A percentile compares a stretch with the other conserved stretches of the same genome.
phyloP scores from a whole-genome alignment of 129 eudicot genomes.

The Sambucus nigra region DNA sequence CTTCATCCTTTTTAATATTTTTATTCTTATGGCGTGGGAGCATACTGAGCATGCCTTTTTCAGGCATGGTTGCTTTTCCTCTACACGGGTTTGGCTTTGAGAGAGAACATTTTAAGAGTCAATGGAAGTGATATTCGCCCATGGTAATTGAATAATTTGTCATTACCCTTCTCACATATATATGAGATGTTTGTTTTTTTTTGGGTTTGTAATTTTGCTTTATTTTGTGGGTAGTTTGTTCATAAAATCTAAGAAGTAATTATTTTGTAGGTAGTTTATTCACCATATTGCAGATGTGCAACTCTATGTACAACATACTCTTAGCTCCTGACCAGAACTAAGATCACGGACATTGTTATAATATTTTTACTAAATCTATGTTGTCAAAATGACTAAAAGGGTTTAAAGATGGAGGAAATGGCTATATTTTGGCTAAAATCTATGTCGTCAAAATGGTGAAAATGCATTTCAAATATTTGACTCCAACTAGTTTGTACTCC shows the following conservation, averaged over 20 bases:
- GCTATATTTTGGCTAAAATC: no score
- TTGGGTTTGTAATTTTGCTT: no score
- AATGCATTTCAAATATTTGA: no score
- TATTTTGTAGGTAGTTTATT: background rate
- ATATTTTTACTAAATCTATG: no score
- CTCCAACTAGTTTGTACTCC: no score
- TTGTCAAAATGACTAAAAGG: no score
- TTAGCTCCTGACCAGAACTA: background rate
- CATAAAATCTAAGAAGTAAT: no score
- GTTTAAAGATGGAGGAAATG: no score
- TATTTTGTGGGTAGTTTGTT: no score
- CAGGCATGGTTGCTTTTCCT: conserved; percentile 96
- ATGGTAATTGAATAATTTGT: conserved; percentile 37
- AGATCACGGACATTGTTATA: no score
- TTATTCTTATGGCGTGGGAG: background rate
- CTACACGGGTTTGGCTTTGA: conserved; percentile 82
- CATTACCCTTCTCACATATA: background rate
- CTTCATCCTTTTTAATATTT: conserved; percentile 6
- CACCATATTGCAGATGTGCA: background rate
- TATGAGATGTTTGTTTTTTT: no score
- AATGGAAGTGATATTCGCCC: conserved; percentile 96
- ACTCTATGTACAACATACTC: background rate
- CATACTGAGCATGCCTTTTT: conserved; percentile 17
- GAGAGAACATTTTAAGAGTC: conserved; percentile 84
- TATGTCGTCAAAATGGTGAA: no score